Base-by-base conservation (phyloP, 768 basidiomycete species). In the Mycena galericulata region DNA sequence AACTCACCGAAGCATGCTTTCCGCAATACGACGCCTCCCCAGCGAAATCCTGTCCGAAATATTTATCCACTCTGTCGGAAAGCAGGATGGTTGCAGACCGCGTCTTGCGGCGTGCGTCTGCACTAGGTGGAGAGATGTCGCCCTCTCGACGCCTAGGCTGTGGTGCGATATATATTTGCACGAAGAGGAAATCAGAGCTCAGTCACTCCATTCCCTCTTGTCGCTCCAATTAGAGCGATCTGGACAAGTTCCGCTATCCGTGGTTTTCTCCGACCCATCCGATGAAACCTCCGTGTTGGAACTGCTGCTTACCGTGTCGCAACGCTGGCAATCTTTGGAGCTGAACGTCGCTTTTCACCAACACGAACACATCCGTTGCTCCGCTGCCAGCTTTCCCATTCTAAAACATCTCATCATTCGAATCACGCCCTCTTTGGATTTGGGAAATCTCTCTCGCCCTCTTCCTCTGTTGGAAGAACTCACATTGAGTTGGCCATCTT, bases 21-120 rank as follows among this genome's bases (percentile, higher is more conserved):
- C 62, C 0, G 32, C 22, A 1, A 57, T 68, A 30, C 54, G 27
- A 1, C 63, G 63, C 24, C 59, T 69, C 5, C 68, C 68, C 22
- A 59, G 26, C n/a, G 68, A 69, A 20, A 60, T 65, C 36, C 40
- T 69, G 12, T 55, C 68, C 20, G 68, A 69, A 49, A 65, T 69
- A 30, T 69, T 69, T 46, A 6, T 56, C 9, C 53, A 45, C 29
- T 65, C 57, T 7, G 17, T 49, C 41, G 18, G 12, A 17, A 38
- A 47, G 14, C 30, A 30, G 24, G 51, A 63, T 17, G 62, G 62
- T 1, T 64, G 57, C 51, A 64, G 14, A 26, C 68, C 68, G 5
- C 59, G 58, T 12, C 43, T 56, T 15, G 47, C 56, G 29, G 63
- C 68, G 38, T 18, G 41, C 6, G 58, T 69, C 7, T 69, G 68